These are phyloP conservation scores for Fusarium concolor DNA, from an alignment of 2,329 filamentous ascomycete genomes.

Conservation along the genomic window DNA sequence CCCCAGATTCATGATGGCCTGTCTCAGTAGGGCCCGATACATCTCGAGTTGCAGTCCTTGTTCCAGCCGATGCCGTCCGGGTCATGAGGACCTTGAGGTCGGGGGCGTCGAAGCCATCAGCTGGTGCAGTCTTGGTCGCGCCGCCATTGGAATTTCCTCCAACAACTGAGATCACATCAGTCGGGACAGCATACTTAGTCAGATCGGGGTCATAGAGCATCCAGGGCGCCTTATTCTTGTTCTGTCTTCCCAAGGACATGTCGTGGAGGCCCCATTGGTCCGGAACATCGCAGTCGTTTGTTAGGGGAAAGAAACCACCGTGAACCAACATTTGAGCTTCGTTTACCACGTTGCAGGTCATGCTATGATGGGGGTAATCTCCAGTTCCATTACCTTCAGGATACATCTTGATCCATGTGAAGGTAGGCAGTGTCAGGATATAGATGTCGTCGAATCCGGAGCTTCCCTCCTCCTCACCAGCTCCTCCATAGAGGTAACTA, in stretches of 20 bases:
- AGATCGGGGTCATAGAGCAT: conserved; percentile 61
- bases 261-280: conserved; percentile 67
- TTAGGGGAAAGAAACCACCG: conserved; percentile 67
- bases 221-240: conserved; percentile 60
- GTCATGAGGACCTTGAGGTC: conserved; percentile 67
- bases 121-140: conserved; percentile 64
- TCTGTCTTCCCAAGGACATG: conserved; percentile 65
- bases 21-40: conserved; percentile 43
- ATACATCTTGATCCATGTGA: conserved; percentile 69
- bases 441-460: conserved; percentile 70
- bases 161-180: conserved; percentile 60
- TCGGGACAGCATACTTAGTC: conserved; percentile 64
- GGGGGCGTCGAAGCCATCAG: conserved; percentile 59
- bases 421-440: conserved; percentile 69
- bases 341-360: conserved; percentile 67
- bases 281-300: conserved; percentile 62
- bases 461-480: conserved; percentile 58
- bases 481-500: conserved; percentile 72
- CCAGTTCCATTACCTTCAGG: conserved; percentile 56
- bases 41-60: conserved; percentile 63
- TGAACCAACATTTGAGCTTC: conserved; percentile 71
- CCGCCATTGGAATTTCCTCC: conserved; percentile 63
- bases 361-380: conserved; percentile 62
- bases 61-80: conserved; percentile 58
- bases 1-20: background rate